These are phyloP conservation scores for Luvunga scandens DNA, from an alignment of 345 rosid species.

Conservation along the genomic window DNA sequence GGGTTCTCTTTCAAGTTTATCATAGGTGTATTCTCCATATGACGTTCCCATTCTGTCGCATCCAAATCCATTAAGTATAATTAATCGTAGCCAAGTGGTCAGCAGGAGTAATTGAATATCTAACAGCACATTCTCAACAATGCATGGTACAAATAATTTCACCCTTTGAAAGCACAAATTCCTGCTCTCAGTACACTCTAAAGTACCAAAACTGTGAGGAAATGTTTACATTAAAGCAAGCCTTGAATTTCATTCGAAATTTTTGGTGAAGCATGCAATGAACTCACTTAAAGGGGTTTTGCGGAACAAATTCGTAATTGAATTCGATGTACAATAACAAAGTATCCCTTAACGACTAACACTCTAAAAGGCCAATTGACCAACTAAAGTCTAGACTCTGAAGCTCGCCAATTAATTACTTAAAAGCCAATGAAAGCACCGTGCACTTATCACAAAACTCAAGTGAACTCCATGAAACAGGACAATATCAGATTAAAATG, in stretches of 20 bases:
- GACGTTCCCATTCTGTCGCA: conserved; percentile 40
- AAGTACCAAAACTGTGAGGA: neutral
- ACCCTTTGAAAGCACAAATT: neutral
- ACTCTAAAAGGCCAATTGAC: conserved; percentile 2
- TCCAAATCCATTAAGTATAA: neutral
- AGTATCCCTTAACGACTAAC: neutral
- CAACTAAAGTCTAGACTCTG: neutral
- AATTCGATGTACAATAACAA: neutral
- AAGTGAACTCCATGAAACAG: no score
- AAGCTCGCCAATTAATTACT: neutral
- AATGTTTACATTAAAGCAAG: neutral
- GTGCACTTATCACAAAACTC: no score
- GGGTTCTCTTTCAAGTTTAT: conserved; percentile 74
- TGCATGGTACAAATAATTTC: neutral
- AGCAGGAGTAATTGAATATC: neutral
- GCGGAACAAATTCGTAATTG: neutral
- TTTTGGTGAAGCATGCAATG: neutral
- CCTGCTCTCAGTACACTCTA: neutral
- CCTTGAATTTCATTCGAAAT: neutral
- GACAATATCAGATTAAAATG: no score
- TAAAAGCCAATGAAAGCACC: no score
- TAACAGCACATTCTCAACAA: neutral
- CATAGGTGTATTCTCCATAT: conserved; percentile 80
- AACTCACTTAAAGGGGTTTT: neutral
- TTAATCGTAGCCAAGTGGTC: neutral